Percentiles rank a stretch among this genome's conserved stretches.
phyloP scores from a whole-genome alignment of 805 yeast genomes.

The Sugiyamaella boreocaroliniensis region DNA sequence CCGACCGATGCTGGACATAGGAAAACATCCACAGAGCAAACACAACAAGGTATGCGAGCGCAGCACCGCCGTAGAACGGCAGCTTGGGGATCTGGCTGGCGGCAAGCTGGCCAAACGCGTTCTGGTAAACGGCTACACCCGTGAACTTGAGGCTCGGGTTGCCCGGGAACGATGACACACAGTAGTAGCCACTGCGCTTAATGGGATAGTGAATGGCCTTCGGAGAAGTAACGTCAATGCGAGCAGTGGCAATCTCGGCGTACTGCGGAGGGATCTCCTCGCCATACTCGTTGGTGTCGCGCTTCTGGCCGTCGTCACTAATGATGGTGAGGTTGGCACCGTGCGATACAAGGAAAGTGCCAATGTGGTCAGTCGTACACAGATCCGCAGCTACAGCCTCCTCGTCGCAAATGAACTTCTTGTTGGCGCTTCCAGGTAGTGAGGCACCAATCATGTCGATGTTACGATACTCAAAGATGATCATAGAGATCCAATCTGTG shows the following conservation, averaged over 20 bases:
- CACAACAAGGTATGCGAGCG: conserved; percentile 75
- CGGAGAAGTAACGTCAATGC: conserved; percentile 51
- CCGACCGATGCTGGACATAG: conserved; percentile 77
- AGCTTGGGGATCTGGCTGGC: conserved; percentile 89
- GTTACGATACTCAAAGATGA: conserved; percentile 81
- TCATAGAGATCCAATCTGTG: conserved; percentile 49
- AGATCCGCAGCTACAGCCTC: conserved; percentile 47
- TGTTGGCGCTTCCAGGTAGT: conserved; percentile 27
- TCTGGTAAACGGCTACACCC: conserved; percentile 76
- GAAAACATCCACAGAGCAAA: conserved; percentile 80
- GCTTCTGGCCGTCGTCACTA: not conserved
- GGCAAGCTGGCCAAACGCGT: conserved; percentile 82
- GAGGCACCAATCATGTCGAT: conserved; percentile 56
- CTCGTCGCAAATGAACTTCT: conserved; percentile 70
- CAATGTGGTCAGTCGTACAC: conserved; percentile 51
- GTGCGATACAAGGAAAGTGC: conserved; percentile 54
- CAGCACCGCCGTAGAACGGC: conserved; percentile 79
- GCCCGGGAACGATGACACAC: conserved; percentile 61
- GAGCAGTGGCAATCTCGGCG: conserved; percentile 51
- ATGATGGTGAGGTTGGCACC: conserved; percentile 34
- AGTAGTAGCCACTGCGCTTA: conserved; percentile 79
- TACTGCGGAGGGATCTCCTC: conserved; percentile 24
- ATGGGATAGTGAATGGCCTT: conserved; percentile 59
- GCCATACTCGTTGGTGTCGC: not conserved
- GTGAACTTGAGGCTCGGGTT: conserved; percentile 40